These are phyloP conservation scores for Trichoderma aggressivum DNA, from an alignment of 2,329 filamentous ascomycete genomes.

Conservation along the genomic window DNA sequence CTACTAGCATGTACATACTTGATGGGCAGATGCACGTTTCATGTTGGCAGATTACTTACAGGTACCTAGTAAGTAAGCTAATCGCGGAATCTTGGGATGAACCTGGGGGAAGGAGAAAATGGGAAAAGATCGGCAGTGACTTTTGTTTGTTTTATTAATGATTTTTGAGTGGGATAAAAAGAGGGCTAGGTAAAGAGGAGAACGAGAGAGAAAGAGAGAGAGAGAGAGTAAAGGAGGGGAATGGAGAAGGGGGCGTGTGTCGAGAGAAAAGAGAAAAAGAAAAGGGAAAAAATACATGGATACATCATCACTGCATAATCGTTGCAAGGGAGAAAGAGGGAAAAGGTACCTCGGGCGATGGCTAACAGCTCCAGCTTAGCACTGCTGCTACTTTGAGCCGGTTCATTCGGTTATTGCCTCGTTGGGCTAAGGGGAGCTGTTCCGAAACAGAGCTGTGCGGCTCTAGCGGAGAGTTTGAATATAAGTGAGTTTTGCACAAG, in stretches of 20 bases:
- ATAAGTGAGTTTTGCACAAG: background rate
- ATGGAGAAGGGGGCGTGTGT: background rate
- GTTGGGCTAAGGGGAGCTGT: background rate
- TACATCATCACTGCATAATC: background rate
- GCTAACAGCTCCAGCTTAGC: background rate
- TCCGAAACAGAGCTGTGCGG: conserved; percentile 8
- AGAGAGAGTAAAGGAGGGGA: background rate
- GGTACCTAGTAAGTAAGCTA: no score
- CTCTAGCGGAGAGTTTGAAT: background rate
- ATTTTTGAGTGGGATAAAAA: background rate
- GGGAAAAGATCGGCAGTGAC: background rate
- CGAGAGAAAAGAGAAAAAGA: background rate
- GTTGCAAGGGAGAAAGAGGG: background rate
- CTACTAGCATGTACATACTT: background rate
- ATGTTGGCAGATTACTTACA: background rate
- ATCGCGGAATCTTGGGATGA: background rate
- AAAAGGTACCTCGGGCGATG: background rate
- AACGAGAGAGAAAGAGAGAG: no score
- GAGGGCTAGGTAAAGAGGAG: background rate
- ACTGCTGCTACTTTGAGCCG: background rate
- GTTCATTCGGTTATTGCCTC: background rate
- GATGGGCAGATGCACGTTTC: background rate
- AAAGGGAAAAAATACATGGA: background rate
- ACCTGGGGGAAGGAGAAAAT: background rate
- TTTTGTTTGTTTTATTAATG: background rate